Percentiles rank a stretch among this genome's conserved stretches.
These are phyloP conservation scores for Cryptococcus neoformans DNA, from an alignment of 1,284 basidiomycete species.

Conservation along the genomic window DNA sequence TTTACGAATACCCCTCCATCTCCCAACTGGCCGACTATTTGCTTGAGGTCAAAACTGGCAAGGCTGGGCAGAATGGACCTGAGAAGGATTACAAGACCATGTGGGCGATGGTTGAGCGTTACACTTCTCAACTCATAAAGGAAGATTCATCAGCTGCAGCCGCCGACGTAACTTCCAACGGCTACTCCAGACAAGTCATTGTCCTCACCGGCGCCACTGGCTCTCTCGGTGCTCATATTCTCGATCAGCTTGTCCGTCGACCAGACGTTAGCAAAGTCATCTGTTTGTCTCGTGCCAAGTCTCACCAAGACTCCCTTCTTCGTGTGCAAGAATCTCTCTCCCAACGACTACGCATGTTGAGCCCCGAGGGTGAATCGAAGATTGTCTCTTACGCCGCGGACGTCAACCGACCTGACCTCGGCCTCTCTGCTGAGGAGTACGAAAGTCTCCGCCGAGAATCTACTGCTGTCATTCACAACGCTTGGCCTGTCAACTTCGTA, in stretches of 20 bases:
- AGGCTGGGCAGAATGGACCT: conserved; percentile 14
- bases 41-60: conserved; percentile 37
- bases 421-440: conserved; percentile 50
- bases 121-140: conserved; percentile 29
- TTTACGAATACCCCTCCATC: conserved; percentile 47
- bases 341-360: conserved; percentile 25
- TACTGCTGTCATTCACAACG: conserved; percentile 56
- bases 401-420: conserved; percentile 50
- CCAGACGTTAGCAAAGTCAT: conserved; percentile 52
- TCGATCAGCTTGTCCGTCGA: conserved; percentile 53
- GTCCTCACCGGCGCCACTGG: conserved; percentile 61
- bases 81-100: conserved; percentile 47
- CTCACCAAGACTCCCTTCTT: conserved; percentile 30
- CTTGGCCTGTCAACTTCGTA: conserved; percentile 48
- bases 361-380: conserved; percentile 29
- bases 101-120: conserved; percentile 52
- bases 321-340: conserved; percentile 37
- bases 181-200: conserved; percentile 17
- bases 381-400: conserved; percentile 54
- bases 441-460: conserved; percentile 44
- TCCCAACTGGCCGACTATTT: conserved; percentile 30
- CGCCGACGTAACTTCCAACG: conserved; percentile 7
- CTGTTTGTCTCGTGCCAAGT: conserved; percentile 53
- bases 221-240: conserved; percentile 60
- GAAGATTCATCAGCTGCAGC: background rate